Evolutionary conservation across 2,329 filamentous ascomycete species (phyloP).

Genomic region (Aspergillus carbonarius): DNA sequence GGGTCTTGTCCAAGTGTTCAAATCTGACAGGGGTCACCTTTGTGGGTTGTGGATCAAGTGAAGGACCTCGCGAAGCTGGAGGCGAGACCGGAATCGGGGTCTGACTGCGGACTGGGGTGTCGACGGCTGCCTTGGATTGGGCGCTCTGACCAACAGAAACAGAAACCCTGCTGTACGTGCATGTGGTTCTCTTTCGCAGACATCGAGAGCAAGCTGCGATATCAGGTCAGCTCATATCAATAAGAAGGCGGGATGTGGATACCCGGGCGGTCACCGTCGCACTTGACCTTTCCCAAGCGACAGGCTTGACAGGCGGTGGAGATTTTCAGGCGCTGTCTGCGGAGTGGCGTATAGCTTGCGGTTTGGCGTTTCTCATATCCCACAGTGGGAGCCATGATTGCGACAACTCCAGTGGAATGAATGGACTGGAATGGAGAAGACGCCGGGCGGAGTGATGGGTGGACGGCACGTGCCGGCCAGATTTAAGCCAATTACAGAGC

Average conservation of each 20-base stretch:
- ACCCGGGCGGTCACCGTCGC: conserved; percentile 19
- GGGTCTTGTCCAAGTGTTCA: not conserved
- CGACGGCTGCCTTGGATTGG: not conserved
- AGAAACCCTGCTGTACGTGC: conserved; percentile 12
- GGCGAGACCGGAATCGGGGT: no score
- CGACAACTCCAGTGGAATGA: no score
- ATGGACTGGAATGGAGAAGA: no score
- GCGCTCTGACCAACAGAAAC: not conserved
- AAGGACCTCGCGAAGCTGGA: no score
- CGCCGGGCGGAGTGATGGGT: no score
- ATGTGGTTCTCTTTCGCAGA: conserved; percentile 9
- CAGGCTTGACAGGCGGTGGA: conserved; percentile 19
- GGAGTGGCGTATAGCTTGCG: not conserved
- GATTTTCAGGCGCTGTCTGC: conserved; percentile 16
- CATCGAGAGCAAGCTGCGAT: conserved; percentile 13
- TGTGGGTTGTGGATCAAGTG: not conserved
- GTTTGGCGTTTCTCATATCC: not conserved
- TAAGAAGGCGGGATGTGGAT: not conserved
- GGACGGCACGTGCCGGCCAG: no score
- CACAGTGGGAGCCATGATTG: no score
- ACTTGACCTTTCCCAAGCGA: conserved; percentile 20
- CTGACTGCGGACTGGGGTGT: no score
- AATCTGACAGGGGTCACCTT: not conserved
- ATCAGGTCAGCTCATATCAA: no score
- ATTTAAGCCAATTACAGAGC: no score